These are phyloP conservation scores for Nigrospora osmanthi DNA, from an alignment of 2,329 filamentous ascomycete genomes.

Conservation along the genomic window DNA sequence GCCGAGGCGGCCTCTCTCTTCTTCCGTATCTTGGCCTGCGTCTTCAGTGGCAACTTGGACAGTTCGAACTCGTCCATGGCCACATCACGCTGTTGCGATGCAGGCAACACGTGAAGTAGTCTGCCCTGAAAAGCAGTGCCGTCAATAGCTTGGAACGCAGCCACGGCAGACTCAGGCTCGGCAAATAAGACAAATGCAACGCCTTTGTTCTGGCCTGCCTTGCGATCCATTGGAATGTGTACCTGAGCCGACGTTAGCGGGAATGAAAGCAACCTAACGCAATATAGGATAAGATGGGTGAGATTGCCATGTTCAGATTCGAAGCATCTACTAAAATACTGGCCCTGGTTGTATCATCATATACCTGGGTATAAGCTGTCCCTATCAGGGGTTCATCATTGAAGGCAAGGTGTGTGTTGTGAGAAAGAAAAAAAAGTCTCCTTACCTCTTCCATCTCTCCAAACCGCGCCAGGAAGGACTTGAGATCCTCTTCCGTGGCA, in stretches of 20 bases:
- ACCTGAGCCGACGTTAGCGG: slow-evolving; percentile 48
- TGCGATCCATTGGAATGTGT: slow-evolving; percentile 70
- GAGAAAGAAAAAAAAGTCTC: slow-evolving; percentile 15
- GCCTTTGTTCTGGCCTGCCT: slow-evolving; percentile 68
- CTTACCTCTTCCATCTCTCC: slow-evolving; percentile 85
- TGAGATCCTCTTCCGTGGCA: slow-evolving; percentile 69
- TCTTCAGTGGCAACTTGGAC: slow-evolving; percentile 87
- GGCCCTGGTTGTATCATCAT: slow-evolving; percentile 83
- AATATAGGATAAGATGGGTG: slow-evolving; percentile 17
- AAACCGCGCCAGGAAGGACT: slow-evolving; percentile 61
- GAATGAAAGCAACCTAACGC: slow-evolving; percentile 13
- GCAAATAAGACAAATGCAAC: slow-evolving; percentile 81
- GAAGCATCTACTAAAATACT: slow-evolving; percentile 99
- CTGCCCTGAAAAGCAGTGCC: slow-evolving; percentile 87
- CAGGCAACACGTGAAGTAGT: slow-evolving; percentile 82
- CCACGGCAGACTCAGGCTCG: slow-evolving; percentile 63
- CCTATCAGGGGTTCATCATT: slow-evolving; percentile 99
- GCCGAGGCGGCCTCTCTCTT: slow-evolving; percentile 71
- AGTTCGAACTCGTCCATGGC: slow-evolving; percentile 83
- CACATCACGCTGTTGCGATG: slow-evolving; percentile 70
- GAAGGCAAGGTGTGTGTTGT: slow-evolving; percentile 23
- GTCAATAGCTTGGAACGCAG: slow-evolving; percentile 74
- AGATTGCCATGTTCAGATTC: slow-evolving; percentile 59
- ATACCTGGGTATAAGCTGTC: slow-evolving; percentile 95
- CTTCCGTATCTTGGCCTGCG: slow-evolving; percentile 83